phyloP scores from a whole-genome alignment of 176 grass and related monocot genomes.

The Cenchrus fungigraminus region DNA sequence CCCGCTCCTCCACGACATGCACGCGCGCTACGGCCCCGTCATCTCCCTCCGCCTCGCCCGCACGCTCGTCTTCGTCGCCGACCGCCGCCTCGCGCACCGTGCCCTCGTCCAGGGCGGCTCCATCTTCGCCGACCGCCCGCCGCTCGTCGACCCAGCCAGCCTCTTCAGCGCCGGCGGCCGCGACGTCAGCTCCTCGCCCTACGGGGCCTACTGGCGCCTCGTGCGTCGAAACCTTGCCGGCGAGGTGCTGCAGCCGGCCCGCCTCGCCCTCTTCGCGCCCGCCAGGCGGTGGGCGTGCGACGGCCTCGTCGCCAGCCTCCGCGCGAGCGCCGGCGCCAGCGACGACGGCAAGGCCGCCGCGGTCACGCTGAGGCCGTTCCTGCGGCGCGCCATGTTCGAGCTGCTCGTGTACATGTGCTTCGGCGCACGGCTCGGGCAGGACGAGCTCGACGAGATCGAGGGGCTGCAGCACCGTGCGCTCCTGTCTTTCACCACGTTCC shows the following conservation, averaged over 20 bases:
- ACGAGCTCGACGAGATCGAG: conserved; percentile 51
- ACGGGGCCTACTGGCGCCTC: conserved; percentile 63
- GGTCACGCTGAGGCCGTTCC: conserved; percentile 30
- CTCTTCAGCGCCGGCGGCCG: conserved; percentile 42
- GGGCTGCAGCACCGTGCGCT: neutral
- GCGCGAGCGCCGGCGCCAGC: neutral
- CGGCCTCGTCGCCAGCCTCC: conserved; percentile 39
- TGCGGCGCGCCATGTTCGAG: conserved; percentile 59
- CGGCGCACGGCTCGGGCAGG: conserved; percentile 42
- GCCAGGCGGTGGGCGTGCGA: conserved; percentile 42
- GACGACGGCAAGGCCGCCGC: neutral
- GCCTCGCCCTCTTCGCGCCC: conserved; percentile 27
- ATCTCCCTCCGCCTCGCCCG: conserved; percentile 45
- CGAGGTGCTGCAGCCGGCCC: conserved; percentile 40
- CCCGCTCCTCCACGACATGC: conserved; percentile 51
- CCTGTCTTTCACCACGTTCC: conserved; percentile 24
- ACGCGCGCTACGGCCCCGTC: conserved; percentile 44
- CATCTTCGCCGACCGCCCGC: conserved; percentile 48
- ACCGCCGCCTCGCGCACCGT: conserved; percentile 46
- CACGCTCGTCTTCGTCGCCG: conserved; percentile 63
- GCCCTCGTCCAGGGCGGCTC: conserved; percentile 38
- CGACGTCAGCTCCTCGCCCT: conserved; percentile 48
- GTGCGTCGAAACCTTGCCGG: conserved; percentile 53
- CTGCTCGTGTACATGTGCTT: conserved; percentile 70
- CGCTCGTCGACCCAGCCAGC: neutral